A percentile compares a stretch with the other conserved stretches of the same genome.
Evolutionary conservation across 768 basidiomycete species (phyloP).

Genomic region (Pleurotus pulmonarius): DNA sequence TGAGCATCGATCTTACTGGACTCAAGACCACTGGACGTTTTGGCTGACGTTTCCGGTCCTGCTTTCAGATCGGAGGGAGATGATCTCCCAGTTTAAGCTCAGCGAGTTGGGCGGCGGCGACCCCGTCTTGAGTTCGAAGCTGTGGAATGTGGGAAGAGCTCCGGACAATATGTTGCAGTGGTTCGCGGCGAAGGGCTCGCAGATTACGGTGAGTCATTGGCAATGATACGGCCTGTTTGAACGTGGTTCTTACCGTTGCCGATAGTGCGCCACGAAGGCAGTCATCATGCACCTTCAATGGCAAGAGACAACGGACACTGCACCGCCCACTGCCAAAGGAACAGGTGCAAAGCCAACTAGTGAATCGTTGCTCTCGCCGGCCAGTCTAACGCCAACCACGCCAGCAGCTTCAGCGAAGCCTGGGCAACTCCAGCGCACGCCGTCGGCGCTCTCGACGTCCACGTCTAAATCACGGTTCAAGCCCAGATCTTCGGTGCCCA

Average conservation of each 20-base stretch:
- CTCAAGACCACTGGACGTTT: background rate
- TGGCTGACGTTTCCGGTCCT: background rate
- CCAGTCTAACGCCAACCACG: constrained; percentile 12
- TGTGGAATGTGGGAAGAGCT: constrained; percentile 76
- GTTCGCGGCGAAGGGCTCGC: constrained; percentile 87
- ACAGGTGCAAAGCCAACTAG: constrained; percentile 7
- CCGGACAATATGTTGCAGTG: constrained; percentile 91
- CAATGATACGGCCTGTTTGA: background rate
- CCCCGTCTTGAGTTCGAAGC: constrained; percentile 58
- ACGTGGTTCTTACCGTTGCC: background rate
- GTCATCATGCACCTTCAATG: constrained; percentile 83
- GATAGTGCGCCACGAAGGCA: constrained; percentile 84
- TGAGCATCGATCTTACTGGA: constrained; percentile 32
- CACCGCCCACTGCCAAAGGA: constrained; percentile 10
- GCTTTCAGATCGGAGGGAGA: constrained; percentile 57
- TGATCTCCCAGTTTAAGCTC: constrained; percentile 90
- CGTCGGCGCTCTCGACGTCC: background rate
- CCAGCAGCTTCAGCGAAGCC: constrained; percentile 1
- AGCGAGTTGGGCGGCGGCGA: constrained; percentile 71
- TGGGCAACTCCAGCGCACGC: background rate
- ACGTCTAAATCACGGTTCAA: constrained; percentile 1
- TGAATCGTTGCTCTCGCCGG: constrained; percentile 19
- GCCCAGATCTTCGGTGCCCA: background rate
- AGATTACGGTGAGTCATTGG: constrained; percentile 72
- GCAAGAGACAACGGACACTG: constrained; percentile 56